Percentiles rank a stretch among this genome's conserved stretches.
Evolutionary conservation across 345 rosid species (phyloP).

Genomic region (Pistacia vera): DNA sequence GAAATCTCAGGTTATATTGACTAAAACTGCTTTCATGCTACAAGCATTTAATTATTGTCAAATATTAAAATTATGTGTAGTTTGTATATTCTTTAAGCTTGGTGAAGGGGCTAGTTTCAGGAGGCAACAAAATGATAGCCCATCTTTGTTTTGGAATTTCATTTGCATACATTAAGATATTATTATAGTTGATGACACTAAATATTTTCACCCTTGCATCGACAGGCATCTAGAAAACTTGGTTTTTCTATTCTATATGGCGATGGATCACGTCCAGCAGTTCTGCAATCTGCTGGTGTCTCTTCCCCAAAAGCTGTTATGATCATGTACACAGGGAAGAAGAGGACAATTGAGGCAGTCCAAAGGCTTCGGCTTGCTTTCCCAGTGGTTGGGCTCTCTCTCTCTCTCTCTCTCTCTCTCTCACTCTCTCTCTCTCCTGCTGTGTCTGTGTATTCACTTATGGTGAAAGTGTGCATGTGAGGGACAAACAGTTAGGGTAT

Average conservation of each 20-base stretch:
- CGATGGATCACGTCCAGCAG: constrained; percentile 86
- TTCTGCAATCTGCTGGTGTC: constrained; percentile 87
- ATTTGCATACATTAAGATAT: not conserved
- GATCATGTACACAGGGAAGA: constrained; percentile 87
- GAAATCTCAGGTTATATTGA: no score
- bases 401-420: not conserved
- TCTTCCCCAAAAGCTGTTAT: constrained; percentile 88
- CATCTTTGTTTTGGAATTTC: no score
- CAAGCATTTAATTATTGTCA: no score
- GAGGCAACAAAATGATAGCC: no score
- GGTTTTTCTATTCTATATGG: constrained; percentile 92
- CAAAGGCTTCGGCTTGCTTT: constrained; percentile 89
- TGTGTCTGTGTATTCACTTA: not conserved
- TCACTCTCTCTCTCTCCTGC: not conserved
- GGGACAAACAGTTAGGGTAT: not conserved
- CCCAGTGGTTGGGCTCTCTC: constrained; percentile 55
- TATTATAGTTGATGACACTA: not conserved
- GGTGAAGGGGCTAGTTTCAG: no score
- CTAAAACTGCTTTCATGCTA: no score
- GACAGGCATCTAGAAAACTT: constrained; percentile 73
- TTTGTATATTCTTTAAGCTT: no score
- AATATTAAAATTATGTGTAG: no score
- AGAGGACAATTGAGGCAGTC: constrained; percentile 81
- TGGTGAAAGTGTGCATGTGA: not conserved
- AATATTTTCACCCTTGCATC: constrained; percentile 9